Evolutionary conservation across 495 filamentous ascomycete genomes (phyloP).

Genomic region (Penicillium parvum): DNA sequence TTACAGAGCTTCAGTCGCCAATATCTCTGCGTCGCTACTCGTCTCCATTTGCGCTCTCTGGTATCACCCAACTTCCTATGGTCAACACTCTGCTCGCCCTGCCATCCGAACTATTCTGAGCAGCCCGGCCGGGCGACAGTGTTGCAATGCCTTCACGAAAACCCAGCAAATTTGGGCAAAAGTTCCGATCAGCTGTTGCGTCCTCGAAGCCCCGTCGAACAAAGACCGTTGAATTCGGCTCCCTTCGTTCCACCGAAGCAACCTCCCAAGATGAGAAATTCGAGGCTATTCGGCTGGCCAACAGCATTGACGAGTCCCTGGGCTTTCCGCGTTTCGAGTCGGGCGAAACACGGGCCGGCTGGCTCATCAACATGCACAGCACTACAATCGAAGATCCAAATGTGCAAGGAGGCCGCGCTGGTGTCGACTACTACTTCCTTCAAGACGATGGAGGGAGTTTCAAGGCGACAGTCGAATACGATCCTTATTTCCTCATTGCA

Average conservation of each 20-base stretch:
- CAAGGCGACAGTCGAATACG: constrained; percentile 93
- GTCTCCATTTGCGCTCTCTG: no score
- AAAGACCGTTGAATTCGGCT: constrained; percentile 73
- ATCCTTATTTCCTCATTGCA: constrained; percentile 93
- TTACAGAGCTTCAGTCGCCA: constrained; percentile 10
- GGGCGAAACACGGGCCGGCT: constrained; percentile 79
- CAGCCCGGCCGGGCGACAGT: constrained; percentile 27
- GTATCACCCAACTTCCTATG: no score
- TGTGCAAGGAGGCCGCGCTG: constrained; percentile 74
- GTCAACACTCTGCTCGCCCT: constrained; percentile 10
- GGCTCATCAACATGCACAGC: constrained; percentile 92
- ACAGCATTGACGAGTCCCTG: constrained; percentile 90
- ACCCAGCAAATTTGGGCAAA: constrained; percentile 52
- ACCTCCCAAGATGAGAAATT: constrained; percentile 83
- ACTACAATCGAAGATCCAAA: constrained; percentile 84
- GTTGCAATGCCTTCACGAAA: constrained; percentile 55
- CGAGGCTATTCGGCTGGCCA: constrained; percentile 76
- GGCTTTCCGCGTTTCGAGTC: constrained; percentile 91
- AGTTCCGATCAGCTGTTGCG: constrained; percentile 46
- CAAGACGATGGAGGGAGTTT: constrained; percentile 90
- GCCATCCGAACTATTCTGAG: constrained; percentile 12
- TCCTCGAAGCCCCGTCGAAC: constrained; percentile 53
- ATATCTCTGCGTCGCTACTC: neutral
- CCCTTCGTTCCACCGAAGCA: constrained; percentile 70
- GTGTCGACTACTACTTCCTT: constrained; percentile 95